Percentiles rank a stretch among this genome's conserved stretches.
Evolutionary conservation across 1,284 basidiomycete species (phyloP).

Genomic region (Ceratobasidium papillatum): DNA sequence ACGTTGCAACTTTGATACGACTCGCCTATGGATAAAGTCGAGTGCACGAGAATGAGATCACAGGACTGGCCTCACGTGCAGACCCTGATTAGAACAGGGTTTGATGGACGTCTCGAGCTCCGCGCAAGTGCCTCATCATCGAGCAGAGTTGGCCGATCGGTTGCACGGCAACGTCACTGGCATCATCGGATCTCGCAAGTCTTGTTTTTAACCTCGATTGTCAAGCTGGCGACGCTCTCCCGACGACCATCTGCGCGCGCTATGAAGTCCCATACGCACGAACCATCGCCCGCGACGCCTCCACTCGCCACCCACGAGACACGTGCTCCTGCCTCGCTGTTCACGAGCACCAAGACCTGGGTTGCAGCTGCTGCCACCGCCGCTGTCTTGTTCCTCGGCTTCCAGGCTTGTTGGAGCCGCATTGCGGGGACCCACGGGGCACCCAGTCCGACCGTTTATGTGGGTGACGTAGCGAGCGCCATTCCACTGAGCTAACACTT

Average conservation of each 20-base stretch:
- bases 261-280: constrained; percentile 15
- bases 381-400: constrained; percentile 20
- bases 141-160: background rate
- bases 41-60: too few species aligned
- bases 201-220: background rate
- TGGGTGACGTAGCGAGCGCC: background rate
- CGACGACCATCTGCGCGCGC: constrained; percentile 30
- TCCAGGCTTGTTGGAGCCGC: constrained; percentile 29
- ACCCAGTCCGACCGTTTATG: background rate
- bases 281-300: constrained; percentile 24
- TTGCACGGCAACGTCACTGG: background rate
- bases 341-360: constrained; percentile 27
- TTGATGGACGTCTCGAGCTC: too few species aligned
- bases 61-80: too few species aligned
- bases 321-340: constrained; percentile 46
- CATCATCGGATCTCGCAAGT: background rate
- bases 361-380: background rate
- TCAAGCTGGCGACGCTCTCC: constrained; percentile 29
- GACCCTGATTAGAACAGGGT: too few species aligned
- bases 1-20: too few species aligned
- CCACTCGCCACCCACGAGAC: background rate
- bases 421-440: background rate
- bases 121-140: too few species aligned
- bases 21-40: too few species aligned
- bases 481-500: background rate